Evolutionary conservation across 2,329 filamentous ascomycete genomes (phyloP).

Genomic region (Coleophoma crateriformis): DNA sequence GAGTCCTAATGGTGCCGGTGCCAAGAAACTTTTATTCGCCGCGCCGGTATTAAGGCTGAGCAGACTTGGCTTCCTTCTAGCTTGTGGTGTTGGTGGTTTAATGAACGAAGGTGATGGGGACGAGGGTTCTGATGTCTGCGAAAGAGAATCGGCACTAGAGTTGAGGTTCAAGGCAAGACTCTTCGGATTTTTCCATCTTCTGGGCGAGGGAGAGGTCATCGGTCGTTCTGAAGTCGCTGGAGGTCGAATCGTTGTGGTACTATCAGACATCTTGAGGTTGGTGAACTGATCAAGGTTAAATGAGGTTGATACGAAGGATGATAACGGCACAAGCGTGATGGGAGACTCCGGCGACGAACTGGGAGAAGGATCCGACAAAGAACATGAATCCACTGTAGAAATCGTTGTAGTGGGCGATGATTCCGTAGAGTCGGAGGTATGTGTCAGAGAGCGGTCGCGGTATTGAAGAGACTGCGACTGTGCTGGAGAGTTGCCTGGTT

Average conservation of each 20-base stretch:
- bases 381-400: conserved; percentile 87
- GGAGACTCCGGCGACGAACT: conserved; percentile 91
- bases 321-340: conserved; percentile 64
- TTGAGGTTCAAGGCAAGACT: conserved; percentile 73
- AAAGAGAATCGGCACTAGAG: conserved; percentile 37
- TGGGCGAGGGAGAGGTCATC: conserved; percentile 63
- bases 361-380: conserved; percentile 83
- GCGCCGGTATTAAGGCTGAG: conserved; percentile 71
- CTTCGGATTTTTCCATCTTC: conserved; percentile 77
- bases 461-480: conserved; percentile 51
- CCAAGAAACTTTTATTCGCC: conserved; percentile 38
- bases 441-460: conserved; percentile 72
- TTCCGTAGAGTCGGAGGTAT: conserved; percentile 77
- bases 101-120: conserved; percentile 74
- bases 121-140: conserved; percentile 45
- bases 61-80: conserved; percentile 65
- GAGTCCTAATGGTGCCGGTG: conserved; percentile 48
- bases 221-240: conserved; percentile 39
- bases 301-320: conserved; percentile 58
- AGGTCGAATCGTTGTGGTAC: conserved; percentile 34
- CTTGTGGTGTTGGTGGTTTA: conserved; percentile 67
- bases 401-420: conserved; percentile 93
- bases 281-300: conserved; percentile 35
- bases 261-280: conserved; percentile 27
- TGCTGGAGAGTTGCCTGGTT: conserved; percentile 12